Evolutionary conservation across 495 filamentous ascomycete genomes (phyloP).

Genomic region (Annulohypoxylon nitens): DNA sequence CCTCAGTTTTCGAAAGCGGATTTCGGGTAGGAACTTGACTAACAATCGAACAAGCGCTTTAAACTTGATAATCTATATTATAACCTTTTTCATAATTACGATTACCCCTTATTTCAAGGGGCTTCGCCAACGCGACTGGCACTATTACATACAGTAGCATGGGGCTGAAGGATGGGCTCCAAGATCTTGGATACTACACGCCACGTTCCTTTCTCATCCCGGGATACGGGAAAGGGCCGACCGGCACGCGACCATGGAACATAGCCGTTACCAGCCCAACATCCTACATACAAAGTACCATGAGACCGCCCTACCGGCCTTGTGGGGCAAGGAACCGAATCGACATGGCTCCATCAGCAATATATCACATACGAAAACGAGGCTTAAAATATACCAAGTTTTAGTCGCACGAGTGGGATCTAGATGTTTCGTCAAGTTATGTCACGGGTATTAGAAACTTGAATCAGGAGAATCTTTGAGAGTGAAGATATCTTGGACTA

Average conservation of each 20-base stretch:
- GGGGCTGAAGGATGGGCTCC: slow-evolving; percentile 9
- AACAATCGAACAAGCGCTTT: neutral
- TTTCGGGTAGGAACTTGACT: neutral
- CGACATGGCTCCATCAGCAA: neutral
- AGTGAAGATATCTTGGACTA: neutral
- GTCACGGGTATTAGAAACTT: neutral
- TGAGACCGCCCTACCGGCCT: neutral
- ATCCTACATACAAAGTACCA: neutral
- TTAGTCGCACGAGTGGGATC: slow-evolving; percentile 9
- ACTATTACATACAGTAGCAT: slow-evolving; percentile 11
- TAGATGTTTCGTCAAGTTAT: slow-evolving; percentile 2
- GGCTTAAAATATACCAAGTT: slow-evolving; percentile 22
- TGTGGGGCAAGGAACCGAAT: neutral
- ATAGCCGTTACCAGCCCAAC: slow-evolving; percentile 10
- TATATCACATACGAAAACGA: slow-evolving; percentile 27
- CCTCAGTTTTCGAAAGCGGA: neutral
- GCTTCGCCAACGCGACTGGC: neutral
- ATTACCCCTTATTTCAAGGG: neutral
- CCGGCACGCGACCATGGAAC: slow-evolving; percentile 7
- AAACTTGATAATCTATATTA: neutral
- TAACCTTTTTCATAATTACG: neutral
- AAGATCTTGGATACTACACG: slow-evolving; percentile 9
- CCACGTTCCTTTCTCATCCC: slow-evolving; percentile 20
- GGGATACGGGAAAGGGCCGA: slow-evolving; percentile 24
- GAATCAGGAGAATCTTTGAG: neutral